A percentile compares a stretch with the other conserved stretches of the same genome.
Conservation (phyloP, 805 yeast species). For the Jamesozyma hellenica region DNA sequence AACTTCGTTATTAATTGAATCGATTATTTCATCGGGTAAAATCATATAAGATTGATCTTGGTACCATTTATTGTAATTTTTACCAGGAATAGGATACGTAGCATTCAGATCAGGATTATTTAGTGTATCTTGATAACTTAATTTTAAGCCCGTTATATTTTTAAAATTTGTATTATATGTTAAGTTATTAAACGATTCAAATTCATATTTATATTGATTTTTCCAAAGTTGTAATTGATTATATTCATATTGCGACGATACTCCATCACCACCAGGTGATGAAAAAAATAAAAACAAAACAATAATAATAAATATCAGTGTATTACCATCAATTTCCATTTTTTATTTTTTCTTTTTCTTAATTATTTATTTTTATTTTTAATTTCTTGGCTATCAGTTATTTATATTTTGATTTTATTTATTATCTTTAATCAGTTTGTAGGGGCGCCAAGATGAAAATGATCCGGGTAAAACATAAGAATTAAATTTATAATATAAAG, state of each 20-base stretch:
- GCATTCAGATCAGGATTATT: conserved; percentile 35
- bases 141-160: conserved; percentile 61
- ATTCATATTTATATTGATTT: conserved; percentile 28
- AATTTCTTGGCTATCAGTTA: too few relatives aligned
- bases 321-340: conserved; percentile 29
- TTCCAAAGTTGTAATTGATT: conserved; percentile 33
- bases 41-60: conserved; percentile 46
- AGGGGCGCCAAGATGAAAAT: too few relatives aligned
- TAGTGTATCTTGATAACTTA: conserved; percentile 52
- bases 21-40: conserved; percentile 49
- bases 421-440: too few relatives aligned
- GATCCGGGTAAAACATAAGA: too few relatives aligned
- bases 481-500: too few relatives aligned
- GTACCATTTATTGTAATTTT: conserved; percentile 35
- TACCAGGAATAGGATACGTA: conserved; percentile 48
- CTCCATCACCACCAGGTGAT: conserved; percentile 27
- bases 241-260: conserved; percentile 30
- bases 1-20: conserved; percentile 35
- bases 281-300: conserved; percentile 26
- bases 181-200: conserved; percentile 31
- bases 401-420: too few relatives aligned
- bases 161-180: conserved; percentile 49
- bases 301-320: conserved; percentile 23
- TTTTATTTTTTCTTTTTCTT: too few relatives aligned
- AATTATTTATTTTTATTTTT: too few relatives aligned